Evolutionary conservation across 1,284 basidiomycete genomes (phyloP).

Genomic region (Papiliotrema nemorosa): DNA sequence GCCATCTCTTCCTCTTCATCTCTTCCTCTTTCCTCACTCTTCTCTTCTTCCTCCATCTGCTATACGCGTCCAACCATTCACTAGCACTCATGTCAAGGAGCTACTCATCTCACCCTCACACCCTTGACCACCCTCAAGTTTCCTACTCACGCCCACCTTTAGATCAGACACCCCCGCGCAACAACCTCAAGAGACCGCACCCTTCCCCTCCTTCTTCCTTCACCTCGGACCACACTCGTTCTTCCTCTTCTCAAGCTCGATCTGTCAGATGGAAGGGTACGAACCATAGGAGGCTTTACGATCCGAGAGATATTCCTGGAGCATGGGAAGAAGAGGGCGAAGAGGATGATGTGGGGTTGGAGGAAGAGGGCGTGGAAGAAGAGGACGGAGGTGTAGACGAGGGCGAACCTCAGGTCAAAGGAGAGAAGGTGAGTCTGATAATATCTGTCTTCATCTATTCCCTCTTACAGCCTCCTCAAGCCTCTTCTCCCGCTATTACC

Average conservation of each 20-base stretch:
- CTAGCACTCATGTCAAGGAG: no score
- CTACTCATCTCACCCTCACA: no score
- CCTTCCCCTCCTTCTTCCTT: not conserved
- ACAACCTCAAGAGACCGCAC: not conserved
- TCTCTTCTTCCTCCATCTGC: not conserved
- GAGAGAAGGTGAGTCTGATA: not conserved
- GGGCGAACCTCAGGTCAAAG: not conserved
- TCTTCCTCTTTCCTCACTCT: not conserved
- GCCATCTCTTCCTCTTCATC: not conserved
- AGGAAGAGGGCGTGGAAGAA: slow-evolving; percentile 13
- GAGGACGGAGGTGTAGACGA: slow-evolving; percentile 19
- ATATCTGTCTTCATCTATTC: not conserved
- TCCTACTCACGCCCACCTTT: no score
- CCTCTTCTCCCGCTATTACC: no score
- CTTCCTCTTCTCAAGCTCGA: not conserved
- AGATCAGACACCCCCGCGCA: no score
- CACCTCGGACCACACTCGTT: not conserved
- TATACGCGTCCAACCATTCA: no score
- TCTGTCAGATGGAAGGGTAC: not conserved
- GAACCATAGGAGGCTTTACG: not conserved
- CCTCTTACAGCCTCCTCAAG: not conserved
- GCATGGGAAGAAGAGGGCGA: slow-evolving; percentile 3
- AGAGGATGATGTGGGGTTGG: slow-evolving; percentile 1
- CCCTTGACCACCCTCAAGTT: no score
- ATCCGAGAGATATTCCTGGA: not conserved